These are phyloP conservation scores for Rubia yunnanensis DNA, from an alignment of 257 asterid species.

Conservation along the genomic window DNA sequence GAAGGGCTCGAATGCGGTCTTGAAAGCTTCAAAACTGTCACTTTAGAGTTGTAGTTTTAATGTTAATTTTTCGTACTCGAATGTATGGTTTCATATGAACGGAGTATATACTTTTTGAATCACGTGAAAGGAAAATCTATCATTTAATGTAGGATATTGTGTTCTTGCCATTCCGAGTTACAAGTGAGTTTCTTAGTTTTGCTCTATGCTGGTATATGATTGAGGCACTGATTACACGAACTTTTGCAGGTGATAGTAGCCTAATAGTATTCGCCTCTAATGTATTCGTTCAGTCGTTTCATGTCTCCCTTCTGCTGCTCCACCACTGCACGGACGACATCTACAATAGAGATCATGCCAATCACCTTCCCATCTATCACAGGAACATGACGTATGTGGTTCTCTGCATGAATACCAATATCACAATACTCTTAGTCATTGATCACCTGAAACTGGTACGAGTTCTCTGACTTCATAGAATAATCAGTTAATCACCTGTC, in stretches of 20 bases:
- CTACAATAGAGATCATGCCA: constrained; percentile 66
- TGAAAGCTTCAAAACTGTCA: not conserved
- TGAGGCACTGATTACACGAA: not conserved
- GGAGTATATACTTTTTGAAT: no score
- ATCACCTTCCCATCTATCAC: constrained; percentile 74
- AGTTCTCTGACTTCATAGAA: not conserved
- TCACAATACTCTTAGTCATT: not conserved
- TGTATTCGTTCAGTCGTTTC: constrained; percentile 49
- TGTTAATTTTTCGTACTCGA: no score
- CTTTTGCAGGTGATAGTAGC: not conserved
- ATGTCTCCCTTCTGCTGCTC: constrained; percentile 62
- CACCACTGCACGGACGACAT: constrained; percentile 64
- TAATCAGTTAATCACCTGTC: constrained; percentile 48
- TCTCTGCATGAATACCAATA: constrained; percentile 30
- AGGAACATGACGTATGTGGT: constrained; percentile 64
- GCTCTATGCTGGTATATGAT: not conserved
- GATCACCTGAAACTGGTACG: not conserved
- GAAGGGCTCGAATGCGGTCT: no score
- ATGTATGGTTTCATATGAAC: no score
- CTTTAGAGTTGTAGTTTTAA: constrained; percentile 1
- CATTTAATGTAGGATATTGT: not conserved
- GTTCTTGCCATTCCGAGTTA: not conserved
- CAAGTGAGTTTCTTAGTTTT: not conserved
- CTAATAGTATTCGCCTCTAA: constrained; percentile 52
- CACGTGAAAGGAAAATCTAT: not conserved